Evolutionary conservation across 768 basidiomycete genomes (phyloP).

Genomic region (Crepidotus variabilis): DNA sequence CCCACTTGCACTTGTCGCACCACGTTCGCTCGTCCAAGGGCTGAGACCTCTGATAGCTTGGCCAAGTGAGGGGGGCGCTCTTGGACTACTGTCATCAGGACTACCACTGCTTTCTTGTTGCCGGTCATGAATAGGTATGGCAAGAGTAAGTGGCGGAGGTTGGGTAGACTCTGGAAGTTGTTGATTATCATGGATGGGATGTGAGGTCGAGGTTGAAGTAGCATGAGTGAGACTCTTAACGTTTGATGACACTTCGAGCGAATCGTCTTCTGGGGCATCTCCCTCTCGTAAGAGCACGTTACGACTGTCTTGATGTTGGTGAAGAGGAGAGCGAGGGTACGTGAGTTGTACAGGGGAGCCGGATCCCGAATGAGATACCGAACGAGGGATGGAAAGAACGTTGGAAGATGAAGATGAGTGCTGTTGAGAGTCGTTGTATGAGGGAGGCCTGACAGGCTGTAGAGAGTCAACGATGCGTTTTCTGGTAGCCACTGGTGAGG

Average conservation of each 20-base stretch:
- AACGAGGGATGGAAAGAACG: slow-evolving; percentile 24
- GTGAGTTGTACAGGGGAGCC: slow-evolving; percentile 2
- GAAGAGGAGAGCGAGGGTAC: not conserved
- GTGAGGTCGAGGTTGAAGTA: slow-evolving; percentile 7
- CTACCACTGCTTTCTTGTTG: not conserved
- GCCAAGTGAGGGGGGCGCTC: slow-evolving; percentile 27
- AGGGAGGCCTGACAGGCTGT: not conserved
- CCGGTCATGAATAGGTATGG: not conserved
- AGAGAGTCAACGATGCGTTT: not conserved
- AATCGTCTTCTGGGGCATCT: not conserved
- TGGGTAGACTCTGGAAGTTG: not conserved
- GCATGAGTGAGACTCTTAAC: not conserved
- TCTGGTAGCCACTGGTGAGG: not conserved
- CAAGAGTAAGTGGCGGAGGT: not conserved
- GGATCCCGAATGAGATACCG: slow-evolving; percentile 19
- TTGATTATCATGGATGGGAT: slow-evolving; percentile 6
- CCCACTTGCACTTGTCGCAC: slow-evolving; percentile 15
- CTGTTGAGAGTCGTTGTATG: slow-evolving; percentile 28
- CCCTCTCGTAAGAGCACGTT: slow-evolving; percentile 19
- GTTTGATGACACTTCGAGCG: slow-evolving; percentile 3
- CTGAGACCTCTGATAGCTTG: slow-evolving; percentile 42
- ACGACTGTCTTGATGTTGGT: slow-evolving; percentile 13
- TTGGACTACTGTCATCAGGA: slow-evolving; percentile 14
- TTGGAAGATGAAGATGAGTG: slow-evolving; percentile 11
- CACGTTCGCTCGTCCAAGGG: slow-evolving; percentile 32